Evolutionary conservation across 768 basidiomycete species (phyloP).

Genomic region (Gyrodon lividus): DNA sequence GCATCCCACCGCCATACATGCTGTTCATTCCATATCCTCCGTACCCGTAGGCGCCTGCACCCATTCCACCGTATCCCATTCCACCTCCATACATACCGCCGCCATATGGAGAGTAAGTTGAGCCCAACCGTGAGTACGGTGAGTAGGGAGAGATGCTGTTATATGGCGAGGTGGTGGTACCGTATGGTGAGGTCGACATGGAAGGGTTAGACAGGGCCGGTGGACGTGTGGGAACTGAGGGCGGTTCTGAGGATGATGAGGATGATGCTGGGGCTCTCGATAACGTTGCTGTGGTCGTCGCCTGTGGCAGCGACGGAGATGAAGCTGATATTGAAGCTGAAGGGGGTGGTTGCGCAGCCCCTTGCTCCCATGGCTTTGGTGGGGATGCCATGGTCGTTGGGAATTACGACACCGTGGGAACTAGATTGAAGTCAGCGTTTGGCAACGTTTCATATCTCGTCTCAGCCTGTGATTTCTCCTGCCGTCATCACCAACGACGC

Average conservation of each 20-base stretch:
- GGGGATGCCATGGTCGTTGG: slow-evolving; percentile 67
- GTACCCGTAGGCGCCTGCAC: slow-evolving; percentile 39
- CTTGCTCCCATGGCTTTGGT: slow-evolving; percentile 88
- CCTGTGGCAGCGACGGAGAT: slow-evolving; percentile 21
- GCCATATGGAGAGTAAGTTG: slow-evolving; percentile 37
- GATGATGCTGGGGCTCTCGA: slow-evolving; percentile 20
- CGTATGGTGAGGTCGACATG: slow-evolving; percentile 34
- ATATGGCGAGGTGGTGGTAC: slow-evolving; percentile 40
- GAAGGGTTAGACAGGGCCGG: slow-evolving; percentile 45
- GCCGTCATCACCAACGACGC: no score
- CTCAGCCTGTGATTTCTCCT: not conserved
- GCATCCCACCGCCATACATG: slow-evolving; percentile 39
- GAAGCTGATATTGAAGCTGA: slow-evolving; percentile 28
- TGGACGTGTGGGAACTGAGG: slow-evolving; percentile 64
- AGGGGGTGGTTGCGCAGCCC: slow-evolving; percentile 37
- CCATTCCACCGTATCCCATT: slow-evolving; percentile 42
- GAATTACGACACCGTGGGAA: slow-evolving; percentile 19
- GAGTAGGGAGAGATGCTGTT: slow-evolving; percentile 51
- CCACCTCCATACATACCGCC: slow-evolving; percentile 33
- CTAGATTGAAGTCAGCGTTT: not conserved
- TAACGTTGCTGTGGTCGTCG: slow-evolving; percentile 19
- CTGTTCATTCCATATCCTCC: slow-evolving; percentile 53
- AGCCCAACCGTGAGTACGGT: slow-evolving; percentile 36
- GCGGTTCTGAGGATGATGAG: slow-evolving; percentile 31
- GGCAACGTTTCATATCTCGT: no score